Base-by-base conservation (phyloP, 108 stramenopile species). In the Cyclotella choctawhatcheeana region DNA sequence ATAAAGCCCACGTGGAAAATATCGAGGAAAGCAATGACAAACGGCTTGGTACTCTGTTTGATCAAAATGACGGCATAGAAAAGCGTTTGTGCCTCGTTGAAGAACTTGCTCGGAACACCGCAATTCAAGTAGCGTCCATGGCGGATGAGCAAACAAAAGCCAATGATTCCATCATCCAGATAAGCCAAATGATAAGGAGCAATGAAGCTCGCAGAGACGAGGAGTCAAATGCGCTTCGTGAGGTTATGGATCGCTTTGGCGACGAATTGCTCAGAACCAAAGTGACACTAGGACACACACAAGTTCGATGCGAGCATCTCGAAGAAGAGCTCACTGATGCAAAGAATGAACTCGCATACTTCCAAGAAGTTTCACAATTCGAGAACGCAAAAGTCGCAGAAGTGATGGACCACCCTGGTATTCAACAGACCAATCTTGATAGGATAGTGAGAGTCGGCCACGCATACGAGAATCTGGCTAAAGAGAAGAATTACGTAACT, bases 401-500 rank as follows among this genome's bases (percentile, higher is more conserved):
- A 37, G 54, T 18, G 34, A 64, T 84, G 17, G 24, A 77, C 54
- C 58, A 56, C 30, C 79, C 64, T 22, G 83, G 83, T 18, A 50
- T 81, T 14, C 25, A 32, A 37, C 70, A 81, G 35, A 79, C 83
- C 24, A 47, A 52, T 30, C 18, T 84, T 37, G 50, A 45, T 13
- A 35, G 75, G 24, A 77, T 84, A 45, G 63, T 81, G 18, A 76
- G 58, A 33, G 78, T 77, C 4, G 80, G 83, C 8, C 61, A 81
- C 58, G 71, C 75, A 0, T 84, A 77, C 32, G 83, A 84, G 73
- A 68, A 40, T 14, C 63, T 80, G 0, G 74, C 74, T 17, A 73
- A 77, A 51, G 75, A 77, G 43, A 84, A 73, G 60, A 81, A 77
- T 62, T 84, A 81, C 43, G 79, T 80, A 60, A 65, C 69, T 10